Evolutionary conservation across 106 monocot genomes (phyloP), one percentile per base, ranked within the genome.

Genomic region (Narthecium ossifragum): DNA sequence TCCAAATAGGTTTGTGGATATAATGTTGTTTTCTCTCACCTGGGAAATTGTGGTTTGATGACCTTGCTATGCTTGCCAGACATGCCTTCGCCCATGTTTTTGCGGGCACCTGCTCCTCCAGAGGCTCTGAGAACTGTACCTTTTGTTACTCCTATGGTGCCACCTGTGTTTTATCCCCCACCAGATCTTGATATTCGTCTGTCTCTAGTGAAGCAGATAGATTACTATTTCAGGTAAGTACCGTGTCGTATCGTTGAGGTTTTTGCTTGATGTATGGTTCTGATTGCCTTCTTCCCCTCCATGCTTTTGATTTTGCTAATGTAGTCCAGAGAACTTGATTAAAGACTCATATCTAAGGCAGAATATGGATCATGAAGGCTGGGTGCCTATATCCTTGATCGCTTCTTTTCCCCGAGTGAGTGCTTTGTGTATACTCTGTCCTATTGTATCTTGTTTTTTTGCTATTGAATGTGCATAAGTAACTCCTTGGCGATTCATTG

Each of bases 141-240:
- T 50, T 84, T 85, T 65, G 70, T 68, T 59, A 39, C 84, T 38
- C 57, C 63, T 59, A 67, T 43, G 17, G 34, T 13, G 36, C 37
- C 58, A 23, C 58, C 58, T 2, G 25, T 58, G 58, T 25, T 58
- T 58, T 58, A 37, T 38, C 54, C 37, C 38, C 61, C 73, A 4
- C 27, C 38, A 17, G 18, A n/a, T n/a, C n/a, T 59, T 26, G 88
- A 88, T 58, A 64, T 65, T 61, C 82, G 51, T 26, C 46, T 59
- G 27, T 24, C n/a, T 36, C 24, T 96, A 17, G 23, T 82, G 45
- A 78, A 71, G 38, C 94, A 96, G 69, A 96, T 96, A 68, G 83
- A 96, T 25, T 96, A 80, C 70, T 96, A 96, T 67, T 96, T 96
- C 69, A 96, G 94, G 94, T 91, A 64, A 53, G n/a, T 62, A n/a